phyloP scores from a whole-genome alignment of 139 green algal species.

The Parachlorella kessleri region DNA sequence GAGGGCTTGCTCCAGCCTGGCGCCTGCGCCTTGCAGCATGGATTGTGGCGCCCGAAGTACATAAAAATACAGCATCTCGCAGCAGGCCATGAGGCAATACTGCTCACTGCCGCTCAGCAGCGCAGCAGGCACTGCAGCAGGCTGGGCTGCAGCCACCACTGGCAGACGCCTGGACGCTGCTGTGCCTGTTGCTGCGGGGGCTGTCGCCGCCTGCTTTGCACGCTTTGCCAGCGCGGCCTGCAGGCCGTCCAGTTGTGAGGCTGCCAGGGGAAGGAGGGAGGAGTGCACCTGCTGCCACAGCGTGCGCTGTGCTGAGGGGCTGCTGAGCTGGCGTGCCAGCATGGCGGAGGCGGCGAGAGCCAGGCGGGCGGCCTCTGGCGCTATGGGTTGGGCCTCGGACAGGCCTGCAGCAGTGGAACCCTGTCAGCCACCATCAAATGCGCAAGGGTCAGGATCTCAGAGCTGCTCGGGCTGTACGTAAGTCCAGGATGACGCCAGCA shows the following conservation, averaged over 20 bases:
- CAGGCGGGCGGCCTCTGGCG: neutral
- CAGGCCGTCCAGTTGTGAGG: conserved; percentile 8
- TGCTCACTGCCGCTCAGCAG: too few species aligned
- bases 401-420: too few species aligned
- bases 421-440: too few species aligned
- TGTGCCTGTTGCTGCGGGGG: neutral
- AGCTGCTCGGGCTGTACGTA: too few species aligned
- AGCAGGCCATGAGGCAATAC: conserved; percentile 7
- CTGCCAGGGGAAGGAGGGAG: conserved; percentile 18
- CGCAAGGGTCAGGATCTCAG: too few species aligned
- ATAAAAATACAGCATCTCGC: conserved; percentile 27
- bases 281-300: conserved; percentile 15
- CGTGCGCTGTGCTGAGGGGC: neutral
- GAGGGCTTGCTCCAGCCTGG: conserved; percentile 18
- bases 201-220: neutral
- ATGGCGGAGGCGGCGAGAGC: conserved; percentile 2
- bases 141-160: neutral
- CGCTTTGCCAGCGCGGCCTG: conserved; percentile 2
- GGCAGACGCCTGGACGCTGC: neutral
- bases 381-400: too few species aligned
- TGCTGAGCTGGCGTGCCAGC: conserved; percentile 10
- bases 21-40: neutral
- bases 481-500: too few species aligned
- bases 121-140: too few species aligned
- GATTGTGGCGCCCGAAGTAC: conserved; percentile 27